phyloP scores from a whole-genome alignment of 768 basidiomycete genomes.

The Suillus plorans region DNA sequence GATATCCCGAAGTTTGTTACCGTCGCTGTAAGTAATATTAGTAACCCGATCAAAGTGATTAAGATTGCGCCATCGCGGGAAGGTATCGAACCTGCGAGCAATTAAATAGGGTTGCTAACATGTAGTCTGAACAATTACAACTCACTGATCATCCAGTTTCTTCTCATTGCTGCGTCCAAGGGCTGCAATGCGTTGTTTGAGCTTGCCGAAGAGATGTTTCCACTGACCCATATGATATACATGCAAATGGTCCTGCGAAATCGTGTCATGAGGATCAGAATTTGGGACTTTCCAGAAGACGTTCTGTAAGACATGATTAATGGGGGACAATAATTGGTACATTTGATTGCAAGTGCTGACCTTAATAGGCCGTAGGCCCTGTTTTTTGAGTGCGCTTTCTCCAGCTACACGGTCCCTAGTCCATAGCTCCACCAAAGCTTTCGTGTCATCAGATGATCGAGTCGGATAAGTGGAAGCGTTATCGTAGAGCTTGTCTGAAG shows the following conservation, averaged over 20 bases:
- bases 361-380: constrained; percentile 14
- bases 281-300: constrained; percentile 36
- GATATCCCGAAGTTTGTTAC: constrained; percentile 35
- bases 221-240: constrained; percentile 22
- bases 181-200: constrained; percentile 8
- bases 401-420: constrained; percentile 18
- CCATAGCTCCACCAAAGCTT: constrained; percentile 15
- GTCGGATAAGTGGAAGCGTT: constrained; percentile 13
- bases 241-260: constrained; percentile 43
- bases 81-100: constrained; percentile 20
- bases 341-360: no score
- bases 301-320: constrained; percentile 22
- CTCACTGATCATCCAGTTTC: constrained; percentile 21
- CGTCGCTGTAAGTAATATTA: constrained; percentile 32
- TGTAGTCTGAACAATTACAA: neutral
- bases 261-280: constrained; percentile 33
- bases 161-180: constrained; percentile 7
- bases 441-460: constrained; percentile 8
- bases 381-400: constrained; percentile 11
- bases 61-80: constrained; percentile 34
- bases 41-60: constrained; percentile 30
- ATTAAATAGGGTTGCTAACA: neutral
- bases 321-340: no score
- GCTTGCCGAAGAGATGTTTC: constrained; percentile 30
- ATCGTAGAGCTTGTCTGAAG: constrained; percentile 22